Percentiles rank a stretch among this genome's conserved stretches.
These are phyloP conservation scores for Phialemonium atrogriseum DNA, from an alignment of 2,329 filamentous ascomycete species.

Conservation along the genomic window DNA sequence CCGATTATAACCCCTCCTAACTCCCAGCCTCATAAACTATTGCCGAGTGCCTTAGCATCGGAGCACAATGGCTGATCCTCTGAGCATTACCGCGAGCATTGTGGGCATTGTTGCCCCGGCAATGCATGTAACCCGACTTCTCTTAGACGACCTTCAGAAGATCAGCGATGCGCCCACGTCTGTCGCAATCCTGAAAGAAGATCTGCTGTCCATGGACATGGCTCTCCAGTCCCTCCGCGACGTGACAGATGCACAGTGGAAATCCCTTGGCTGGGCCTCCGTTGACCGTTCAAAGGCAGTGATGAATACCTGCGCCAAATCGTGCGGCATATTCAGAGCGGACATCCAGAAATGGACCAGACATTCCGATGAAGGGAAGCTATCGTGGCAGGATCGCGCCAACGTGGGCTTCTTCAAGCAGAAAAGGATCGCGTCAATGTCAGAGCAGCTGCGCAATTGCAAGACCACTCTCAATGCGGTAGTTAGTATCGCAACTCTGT, in stretches of 20 bases:
- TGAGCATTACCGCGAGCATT: conserved; percentile 21
- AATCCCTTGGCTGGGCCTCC: conserved; percentile 19
- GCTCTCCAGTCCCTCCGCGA: conserved; percentile 19
- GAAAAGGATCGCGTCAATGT: conserved; percentile 22
- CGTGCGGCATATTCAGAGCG: conserved; percentile 20
- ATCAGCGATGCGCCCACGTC: conserved; percentile 22
- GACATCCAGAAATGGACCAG: conserved; percentile 22
- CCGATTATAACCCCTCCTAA: too few species aligned
- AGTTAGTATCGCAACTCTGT: conserved; percentile 23
- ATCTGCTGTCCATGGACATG: conserved; percentile 19
- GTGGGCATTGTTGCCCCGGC: conserved; percentile 20
- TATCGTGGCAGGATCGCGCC: conserved; percentile 21
- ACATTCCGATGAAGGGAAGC: conserved; percentile 18
- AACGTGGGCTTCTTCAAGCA: conserved; percentile 26
- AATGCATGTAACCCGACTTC: conserved; percentile 19
- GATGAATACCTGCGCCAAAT: conserved; percentile 19
- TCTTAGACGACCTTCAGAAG: conserved; percentile 21
- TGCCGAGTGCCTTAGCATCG: too few species aligned
- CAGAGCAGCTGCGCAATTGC: conserved; percentile 23
- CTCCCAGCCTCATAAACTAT: too few species aligned
- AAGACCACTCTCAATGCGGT: conserved; percentile 20
- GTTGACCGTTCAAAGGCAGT: conserved; percentile 17
- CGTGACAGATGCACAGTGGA: conserved; percentile 21
- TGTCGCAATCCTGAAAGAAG: conserved; percentile 18
- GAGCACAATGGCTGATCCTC: too few species aligned